These are phyloP conservation scores for Sporothrix schenckii DNA, from an alignment of 2,329 filamentous ascomycete genomes.

Conservation along the genomic window DNA sequence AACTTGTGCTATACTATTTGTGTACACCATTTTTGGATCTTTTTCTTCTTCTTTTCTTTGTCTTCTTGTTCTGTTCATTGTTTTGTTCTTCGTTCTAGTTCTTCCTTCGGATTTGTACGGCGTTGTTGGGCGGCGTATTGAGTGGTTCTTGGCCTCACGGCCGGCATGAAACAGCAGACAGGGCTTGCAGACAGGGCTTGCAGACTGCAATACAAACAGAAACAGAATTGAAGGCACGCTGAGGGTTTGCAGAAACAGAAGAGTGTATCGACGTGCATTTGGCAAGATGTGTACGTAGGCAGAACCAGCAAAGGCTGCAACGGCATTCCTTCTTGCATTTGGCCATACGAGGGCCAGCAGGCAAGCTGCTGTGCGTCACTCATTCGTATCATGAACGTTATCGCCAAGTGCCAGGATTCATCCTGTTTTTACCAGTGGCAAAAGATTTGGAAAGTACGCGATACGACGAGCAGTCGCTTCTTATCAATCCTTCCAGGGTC, in stretches of 20 bases:
- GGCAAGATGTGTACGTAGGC: neutral
- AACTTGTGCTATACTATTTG: neutral
- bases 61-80: neutral
- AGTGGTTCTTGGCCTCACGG: too few relatives aligned
- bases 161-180: too few relatives aligned
- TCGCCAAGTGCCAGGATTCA: neutral
- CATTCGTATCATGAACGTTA: conserved; percentile 7
- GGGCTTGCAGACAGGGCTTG: too few relatives aligned
- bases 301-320: neutral
- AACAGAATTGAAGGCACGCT: too few relatives aligned
- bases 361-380: neutral
- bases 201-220: too few relatives aligned
- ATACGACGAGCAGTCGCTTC: too few relatives aligned
- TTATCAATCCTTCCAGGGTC: neutral
- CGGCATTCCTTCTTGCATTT: neutral
- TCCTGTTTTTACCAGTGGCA: neutral
- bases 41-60: neutral
- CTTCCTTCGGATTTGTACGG: too few relatives aligned
- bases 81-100: too few relatives aligned
- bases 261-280: too few relatives aligned
- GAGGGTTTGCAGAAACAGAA: too few relatives aligned
- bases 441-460: neutral
- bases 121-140: too few relatives aligned
- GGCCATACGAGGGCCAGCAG: too few relatives aligned
- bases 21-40: neutral